Evolutionary conservation across 495 filamentous ascomycete genomes (phyloP), one percentile per base, ranked within the genome.

Genomic region (Clohesyomyces aquaticus): DNA sequence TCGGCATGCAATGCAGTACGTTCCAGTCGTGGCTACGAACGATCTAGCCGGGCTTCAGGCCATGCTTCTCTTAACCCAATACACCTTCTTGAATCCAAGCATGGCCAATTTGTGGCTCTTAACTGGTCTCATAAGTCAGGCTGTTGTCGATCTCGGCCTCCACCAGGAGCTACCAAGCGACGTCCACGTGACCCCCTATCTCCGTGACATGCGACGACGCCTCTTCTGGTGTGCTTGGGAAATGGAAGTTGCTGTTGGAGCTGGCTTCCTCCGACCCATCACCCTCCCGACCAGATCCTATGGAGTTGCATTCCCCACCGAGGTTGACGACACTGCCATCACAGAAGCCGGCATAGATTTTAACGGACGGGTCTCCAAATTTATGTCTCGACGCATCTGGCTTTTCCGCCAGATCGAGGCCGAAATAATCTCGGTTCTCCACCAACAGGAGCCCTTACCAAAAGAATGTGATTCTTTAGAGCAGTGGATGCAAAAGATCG

Each of bases 181-280:
- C 28, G n/a, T 29, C 4, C 14, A 38, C 1, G 49, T 66, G 2
- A 35, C 55, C 4, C 11, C 48, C 4, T 56, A 49, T 35, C 35
- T 54, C 14, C 63, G 63, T 41, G 63, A 66, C 43, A 66, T 61
- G 55, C 1, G 63, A n/a, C 41, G 63, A 18, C 43, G 63, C 16
- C 56, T 66, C 25, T 66, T 66, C 43, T 66, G 63, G 63, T 35
- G 23, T 9, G 63, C 63, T 26, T 66, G 63, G 63, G 63, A 66
- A 27, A 66, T 66, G 63, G 63, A 66, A 47, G 55, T 66, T 12
- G 48, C 45, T 28, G 63, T 66, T 6, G 59, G 63, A 22, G 60
- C 14, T 25, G 48, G 49, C 14, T 66, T 66, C 27, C 26, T 56
- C 23, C 47, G 63, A 25, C 63, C 63, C 3, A 29, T 66, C 41